Evolutionary conservation across 2,329 filamentous ascomycete species (phyloP), one percentile per base, ranked within the genome.

Genomic region (Colletotrichum eleusines): DNA sequence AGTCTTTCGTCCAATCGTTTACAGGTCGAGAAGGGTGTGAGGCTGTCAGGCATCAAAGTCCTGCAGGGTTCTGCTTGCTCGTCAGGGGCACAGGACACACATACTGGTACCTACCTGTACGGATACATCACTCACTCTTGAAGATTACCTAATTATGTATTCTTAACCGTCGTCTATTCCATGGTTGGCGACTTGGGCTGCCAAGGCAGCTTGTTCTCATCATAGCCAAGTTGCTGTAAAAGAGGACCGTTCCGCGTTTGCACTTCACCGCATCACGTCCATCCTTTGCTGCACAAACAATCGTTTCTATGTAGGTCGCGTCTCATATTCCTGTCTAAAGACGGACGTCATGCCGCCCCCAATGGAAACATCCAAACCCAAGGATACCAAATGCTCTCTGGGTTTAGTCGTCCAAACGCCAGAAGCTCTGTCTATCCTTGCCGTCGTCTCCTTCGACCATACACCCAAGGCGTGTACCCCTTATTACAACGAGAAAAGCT

Each of bases 71-170:
- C n/a, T 46, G n/a, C 28, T 26, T 12, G 40, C 44, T 51, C 33
- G 35, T 70, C 48, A 72, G 26, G 46, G 42, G 69, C 69, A 72
- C 69, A 66, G 60, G 60, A 60, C 69, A 72, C 60, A 59, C n/a
- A n/a, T n/a, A n/a, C n/a, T n/a, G n/a, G n/a, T n/a, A n/a, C n/a
- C n/a, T n/a, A n/a, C n/a, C n/a, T n/a, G n/a, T n/a, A n/a, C n/a
- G n/a, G n/a, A n/a, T 63, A 3, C 31, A 4, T 7, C 28, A 26
- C 31, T 18, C 18, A 26, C 35, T 12, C 26, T 33, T 23, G 4
- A 55, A 42, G 63, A 62, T 70, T 71, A 63, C 26, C 55, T 66
- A 69, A 69, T 8, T 26, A 16, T 8, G 26, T 12, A 33, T 33
- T 16, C 3, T 9, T 28, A 12, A 18, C n/a, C 38, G 0, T 28